Conservation (phyloP, 2,329 filamentous ascomycete genomes). For the Fusarium goolgardi region DNA sequence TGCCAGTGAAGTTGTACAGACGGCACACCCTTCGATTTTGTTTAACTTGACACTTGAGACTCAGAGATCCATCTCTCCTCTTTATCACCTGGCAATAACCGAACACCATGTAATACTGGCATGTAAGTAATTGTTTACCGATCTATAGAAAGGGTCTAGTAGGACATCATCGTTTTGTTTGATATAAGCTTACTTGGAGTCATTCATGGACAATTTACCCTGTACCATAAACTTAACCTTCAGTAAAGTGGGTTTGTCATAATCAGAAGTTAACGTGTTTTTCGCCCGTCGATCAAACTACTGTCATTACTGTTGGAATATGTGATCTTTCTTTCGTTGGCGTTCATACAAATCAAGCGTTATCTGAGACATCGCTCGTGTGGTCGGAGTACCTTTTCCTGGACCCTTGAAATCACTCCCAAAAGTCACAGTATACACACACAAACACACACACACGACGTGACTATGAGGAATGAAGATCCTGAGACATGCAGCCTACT, state of each 20-base stretch:
- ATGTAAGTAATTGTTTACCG: background rate
- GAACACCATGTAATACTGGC: background rate
- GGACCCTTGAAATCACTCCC: slow-evolving; percentile 4
- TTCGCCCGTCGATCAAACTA: background rate
- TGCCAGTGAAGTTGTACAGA: background rate
- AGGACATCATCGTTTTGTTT: background rate
- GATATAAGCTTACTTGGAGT: background rate
- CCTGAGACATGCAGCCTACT: slow-evolving; percentile 11
- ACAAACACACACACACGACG: background rate
- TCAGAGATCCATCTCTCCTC: background rate
- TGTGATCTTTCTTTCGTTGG: slow-evolving; percentile 1
- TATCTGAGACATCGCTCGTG: background rate
- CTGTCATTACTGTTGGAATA: background rate
- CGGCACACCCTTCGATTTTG: background rate
- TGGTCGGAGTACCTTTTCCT: background rate
- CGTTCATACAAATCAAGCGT: background rate
- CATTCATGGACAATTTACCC: slow-evolving; percentile 20
- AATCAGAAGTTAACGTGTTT: background rate
- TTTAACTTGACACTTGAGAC: too few relatives aligned
- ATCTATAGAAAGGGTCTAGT: background rate
- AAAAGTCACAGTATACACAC: background rate
- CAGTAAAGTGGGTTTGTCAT: too few relatives aligned
- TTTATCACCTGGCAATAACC: background rate
- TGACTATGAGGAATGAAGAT: slow-evolving; percentile 21
- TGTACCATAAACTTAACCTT: slow-evolving; percentile 3